Evolutionary conservation across 352 stramenopile species (phyloP), one percentile per base, ranked within the genome.

Genomic region (Phytophthora syringae): DNA sequence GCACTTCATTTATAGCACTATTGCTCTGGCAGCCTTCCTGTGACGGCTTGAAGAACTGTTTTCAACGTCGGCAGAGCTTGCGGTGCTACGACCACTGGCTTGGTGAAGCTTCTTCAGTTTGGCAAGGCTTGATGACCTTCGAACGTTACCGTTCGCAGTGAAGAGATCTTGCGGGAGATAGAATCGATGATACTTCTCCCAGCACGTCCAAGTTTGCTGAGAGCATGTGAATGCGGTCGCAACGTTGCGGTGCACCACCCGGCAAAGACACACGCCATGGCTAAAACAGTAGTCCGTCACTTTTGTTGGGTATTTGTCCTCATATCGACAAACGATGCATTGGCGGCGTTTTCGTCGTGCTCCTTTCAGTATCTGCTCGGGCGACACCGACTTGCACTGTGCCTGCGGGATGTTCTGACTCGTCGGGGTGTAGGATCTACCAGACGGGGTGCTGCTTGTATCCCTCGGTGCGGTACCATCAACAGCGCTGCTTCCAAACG

Each of bases 291-390:
- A 64, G 9, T 64, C 47, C 0, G 47, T 64, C 10, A 53, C 47
- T 28, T 64, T 36, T 5, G 47, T 64, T 7, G 47, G 57, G 13
- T 64, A 52, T 16, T 27, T 39, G 7, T 25, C 25, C n/a, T 52
- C 57, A 15, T 47, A 64, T 6, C 47, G 36, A 30, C 57, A 58
- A 3, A 64, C 57, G 24, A 64, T 27, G 15, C 57, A 58, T 24
- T 48, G 20, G 12, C 54, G 7, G 20, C 55, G 13, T 42, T 27
- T 7, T n/a, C 55, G 9, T 45, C 16, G 10, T 42, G 10, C 16
- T 21, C 36, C 36, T 21, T 11, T 13, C 12, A 51, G 51, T 11
- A 56, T 51, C 52, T 64, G 43, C 34, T 43, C 48, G 7, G 51
- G 48, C 4, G 51, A 20, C 21, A 56, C 22, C 21, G 32, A 18